Conservation (phyloP, 768 basidiomycete species). For the Russula earlei region DNA sequence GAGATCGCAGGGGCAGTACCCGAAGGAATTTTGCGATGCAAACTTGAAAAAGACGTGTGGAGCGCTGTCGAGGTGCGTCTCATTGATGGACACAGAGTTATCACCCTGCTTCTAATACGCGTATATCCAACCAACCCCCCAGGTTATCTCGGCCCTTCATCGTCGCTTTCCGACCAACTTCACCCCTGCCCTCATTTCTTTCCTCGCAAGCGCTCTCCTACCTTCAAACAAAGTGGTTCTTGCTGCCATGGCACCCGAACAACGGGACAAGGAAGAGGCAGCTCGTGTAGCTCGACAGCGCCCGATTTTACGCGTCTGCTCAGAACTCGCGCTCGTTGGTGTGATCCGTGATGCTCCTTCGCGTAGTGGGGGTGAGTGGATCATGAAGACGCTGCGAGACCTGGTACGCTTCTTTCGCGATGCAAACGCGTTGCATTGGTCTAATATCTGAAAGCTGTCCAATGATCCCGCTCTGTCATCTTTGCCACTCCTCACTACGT, state of each 20-base stretch:
- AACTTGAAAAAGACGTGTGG: slow-evolving; percentile 88
- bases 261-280: slow-evolving; percentile 88
- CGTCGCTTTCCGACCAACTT: slow-evolving; percentile 77
- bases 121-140: slow-evolving; percentile 9
- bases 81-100: background rate
- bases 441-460: slow-evolving; percentile 48
- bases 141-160: slow-evolving; percentile 87
- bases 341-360: slow-evolving; percentile 64
- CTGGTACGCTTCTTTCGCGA: slow-evolving; percentile 44
- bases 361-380: slow-evolving; percentile 75
- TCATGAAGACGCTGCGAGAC: slow-evolving; percentile 81
- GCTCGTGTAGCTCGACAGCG: slow-evolving; percentile 73
- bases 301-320: slow-evolving; percentile 75
- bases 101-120: background rate
- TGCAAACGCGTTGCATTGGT: slow-evolving; percentile 10
- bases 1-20: slow-evolving; percentile 83
- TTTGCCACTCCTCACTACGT: slow-evolving; percentile 81
- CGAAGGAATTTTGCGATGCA: slow-evolving; percentile 81
- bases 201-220: slow-evolving; percentile 47
- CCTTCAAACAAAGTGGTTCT: slow-evolving; percentile 51
- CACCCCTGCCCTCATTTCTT: slow-evolving; percentile 57
- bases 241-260: slow-evolving; percentile 55
- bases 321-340: slow-evolving; percentile 84
- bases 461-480: slow-evolving; percentile 83
- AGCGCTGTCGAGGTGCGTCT: slow-evolving; percentile 78